Conservation (phyloP, 1,284 basidiomycete genomes). For the Hemileia vastatrix region DNA sequence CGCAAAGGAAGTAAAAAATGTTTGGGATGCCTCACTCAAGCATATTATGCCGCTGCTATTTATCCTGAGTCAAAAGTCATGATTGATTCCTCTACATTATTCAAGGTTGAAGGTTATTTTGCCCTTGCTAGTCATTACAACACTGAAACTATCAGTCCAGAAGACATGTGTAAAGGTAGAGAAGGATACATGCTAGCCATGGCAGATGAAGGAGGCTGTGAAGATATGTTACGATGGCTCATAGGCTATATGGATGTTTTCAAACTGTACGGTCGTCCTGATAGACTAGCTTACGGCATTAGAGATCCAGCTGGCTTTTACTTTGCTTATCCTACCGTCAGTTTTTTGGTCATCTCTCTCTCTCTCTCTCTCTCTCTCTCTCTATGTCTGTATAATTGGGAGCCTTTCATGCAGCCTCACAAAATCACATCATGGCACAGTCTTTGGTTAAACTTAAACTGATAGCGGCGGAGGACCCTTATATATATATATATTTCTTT, state of each 20-base stretch:
- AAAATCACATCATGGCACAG: too few species aligned
- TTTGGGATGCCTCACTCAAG: not conserved
- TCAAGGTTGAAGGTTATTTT: slow-evolving; percentile 74
- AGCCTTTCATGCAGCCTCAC: too few species aligned
- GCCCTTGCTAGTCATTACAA: slow-evolving; percentile 42
- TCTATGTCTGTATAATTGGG: slow-evolving; percentile 45
- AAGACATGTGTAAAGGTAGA: slow-evolving; percentile 46
- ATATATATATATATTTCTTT: not conserved
- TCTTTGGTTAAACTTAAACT: too few species aligned
- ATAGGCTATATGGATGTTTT: slow-evolving; percentile 51
- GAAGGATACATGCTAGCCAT: slow-evolving; percentile 80
- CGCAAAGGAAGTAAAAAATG: slow-evolving; percentile 5
- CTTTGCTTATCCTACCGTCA: slow-evolving; percentile 12
- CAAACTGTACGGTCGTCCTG: slow-evolving; percentile 36
- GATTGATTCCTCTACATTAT: slow-evolving; percentile 71
- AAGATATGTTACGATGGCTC: slow-evolving; percentile 90
- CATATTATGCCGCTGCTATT: slow-evolving; percentile 60
- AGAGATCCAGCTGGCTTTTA: slow-evolving; percentile 30
- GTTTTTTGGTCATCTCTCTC: slow-evolving; percentile 6
- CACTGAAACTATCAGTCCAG: slow-evolving; percentile 54
- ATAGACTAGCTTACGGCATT: slow-evolving; percentile 33
- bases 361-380: slow-evolving; percentile 34
- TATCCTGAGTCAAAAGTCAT: slow-evolving; percentile 91
- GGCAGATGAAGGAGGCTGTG: slow-evolving; percentile 56
- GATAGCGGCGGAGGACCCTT: too few species aligned